Evolutionary conservation across 805 yeast genomes (phyloP).

Genomic region (Isabelozyma gotoi): DNA sequence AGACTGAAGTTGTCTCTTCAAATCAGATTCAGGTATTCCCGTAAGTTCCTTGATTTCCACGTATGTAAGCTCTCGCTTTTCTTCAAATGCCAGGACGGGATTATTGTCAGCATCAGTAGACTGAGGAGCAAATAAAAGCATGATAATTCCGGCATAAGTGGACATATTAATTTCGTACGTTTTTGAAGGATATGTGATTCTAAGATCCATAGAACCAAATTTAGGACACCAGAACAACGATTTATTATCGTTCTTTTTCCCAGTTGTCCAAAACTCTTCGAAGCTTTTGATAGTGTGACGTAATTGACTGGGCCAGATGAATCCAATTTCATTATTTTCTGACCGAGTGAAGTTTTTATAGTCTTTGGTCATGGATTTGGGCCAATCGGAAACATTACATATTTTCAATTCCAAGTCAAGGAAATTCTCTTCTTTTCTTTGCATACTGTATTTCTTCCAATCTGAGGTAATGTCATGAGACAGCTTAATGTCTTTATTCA

Average conservation of each 20-base stretch:
- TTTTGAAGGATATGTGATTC: slow-evolving; percentile 64
- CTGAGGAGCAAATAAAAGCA: slow-evolving; percentile 63
- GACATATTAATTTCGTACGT: slow-evolving; percentile 81
- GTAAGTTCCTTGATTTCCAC: slow-evolving; percentile 66
- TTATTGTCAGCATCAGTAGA: slow-evolving; percentile 27
- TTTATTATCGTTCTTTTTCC: slow-evolving; percentile 40
- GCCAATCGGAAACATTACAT: slow-evolving; percentile 46
- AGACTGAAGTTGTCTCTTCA: slow-evolving; percentile 76
- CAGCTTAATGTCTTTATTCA: slow-evolving; percentile 76
- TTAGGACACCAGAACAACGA: slow-evolving; percentile 72
- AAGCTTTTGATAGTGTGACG: slow-evolving; percentile 35
- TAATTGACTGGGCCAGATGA: slow-evolving; percentile 42
- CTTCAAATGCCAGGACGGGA: slow-evolving; percentile 45
- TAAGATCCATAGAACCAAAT: slow-evolving; percentile 79
- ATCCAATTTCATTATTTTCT: slow-evolving; percentile 12
- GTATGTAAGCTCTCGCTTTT: slow-evolving; percentile 53
- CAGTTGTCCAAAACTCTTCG: slow-evolving; percentile 42
- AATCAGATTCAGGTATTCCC: slow-evolving; percentile 68
- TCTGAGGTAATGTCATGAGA: slow-evolving; percentile 38
- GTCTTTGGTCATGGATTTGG: slow-evolving; percentile 46
- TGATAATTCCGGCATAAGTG: slow-evolving; percentile 74
- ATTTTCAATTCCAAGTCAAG: slow-evolving; percentile 40
- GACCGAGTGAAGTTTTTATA: slow-evolving; percentile 30
- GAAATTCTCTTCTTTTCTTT: slow-evolving; percentile 7
- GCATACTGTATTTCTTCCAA: slow-evolving; percentile 27